phyloP scores from a whole-genome alignment of 2,329 filamentous ascomycete genomes.

The Aspergillus piperis region DNA sequence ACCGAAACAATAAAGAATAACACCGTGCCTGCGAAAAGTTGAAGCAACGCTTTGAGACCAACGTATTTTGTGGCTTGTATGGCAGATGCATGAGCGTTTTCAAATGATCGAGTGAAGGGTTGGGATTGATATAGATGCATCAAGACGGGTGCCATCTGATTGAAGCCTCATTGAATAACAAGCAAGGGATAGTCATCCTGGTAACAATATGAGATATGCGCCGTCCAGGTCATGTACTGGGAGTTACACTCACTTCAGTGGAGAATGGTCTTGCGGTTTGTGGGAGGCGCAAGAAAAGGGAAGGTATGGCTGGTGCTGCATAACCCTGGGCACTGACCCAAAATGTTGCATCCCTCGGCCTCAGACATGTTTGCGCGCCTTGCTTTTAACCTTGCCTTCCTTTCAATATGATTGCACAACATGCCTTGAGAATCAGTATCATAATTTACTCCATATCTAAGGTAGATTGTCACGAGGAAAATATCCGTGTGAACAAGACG shows the following conservation, averaged over 20 bases:
- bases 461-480: no score
- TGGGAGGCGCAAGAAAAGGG: background rate
- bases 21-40: constrained; percentile 40
- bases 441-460: no score
- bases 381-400: no score
- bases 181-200: constrained; percentile 17
- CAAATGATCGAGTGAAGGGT: constrained; percentile 27
- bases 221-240: background rate
- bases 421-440: no score
- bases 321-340: no score
- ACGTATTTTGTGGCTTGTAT: constrained; percentile 29
- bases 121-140: constrained; percentile 29
- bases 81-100: constrained; percentile 26
- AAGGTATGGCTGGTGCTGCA: constrained; percentile 6
- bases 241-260: background rate
- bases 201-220: constrained; percentile 23
- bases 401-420: no score
- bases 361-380: no score
- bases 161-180: constrained; percentile 7
- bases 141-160: constrained; percentile 34
- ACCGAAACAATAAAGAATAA: constrained; percentile 41
- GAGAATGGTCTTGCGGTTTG: background rate
- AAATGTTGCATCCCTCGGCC: no score
- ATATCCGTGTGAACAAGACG: no score
- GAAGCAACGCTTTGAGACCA: constrained; percentile 31